Conservation (phyloP, 1,284 basidiomycete species). For the Cryptococcus floricola region DNA sequence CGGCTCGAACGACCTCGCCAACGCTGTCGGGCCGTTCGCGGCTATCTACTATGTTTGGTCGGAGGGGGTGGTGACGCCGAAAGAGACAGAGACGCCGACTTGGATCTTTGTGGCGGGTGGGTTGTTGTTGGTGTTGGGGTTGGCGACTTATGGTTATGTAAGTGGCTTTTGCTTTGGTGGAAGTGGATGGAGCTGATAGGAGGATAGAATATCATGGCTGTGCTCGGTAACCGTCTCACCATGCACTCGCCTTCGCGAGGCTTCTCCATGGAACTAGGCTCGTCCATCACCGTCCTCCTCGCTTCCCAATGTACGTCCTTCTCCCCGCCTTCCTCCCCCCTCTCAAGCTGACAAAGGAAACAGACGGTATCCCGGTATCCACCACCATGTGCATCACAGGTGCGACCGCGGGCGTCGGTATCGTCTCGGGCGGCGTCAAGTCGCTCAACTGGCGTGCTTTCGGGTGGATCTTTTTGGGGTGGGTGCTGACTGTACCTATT, state of each 20-base stretch:
- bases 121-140: constrained; percentile 50
- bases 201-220: constrained; percentile 40
- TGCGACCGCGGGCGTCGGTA: constrained; percentile 42
- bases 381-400: constrained; percentile 49
- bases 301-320: constrained; percentile 40
- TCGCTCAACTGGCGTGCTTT: constrained; percentile 32
- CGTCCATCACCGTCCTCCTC: constrained; percentile 52
- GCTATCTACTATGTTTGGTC: constrained; percentile 51
- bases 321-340: not conserved
- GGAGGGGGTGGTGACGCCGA: constrained; percentile 31
- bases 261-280: constrained; percentile 54
- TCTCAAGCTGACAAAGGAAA: not conserved
- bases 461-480: constrained; percentile 44
- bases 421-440: constrained; percentile 25
- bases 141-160: constrained; percentile 40
- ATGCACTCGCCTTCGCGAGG: constrained; percentile 53
- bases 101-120: constrained; percentile 53
- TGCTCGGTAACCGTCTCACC: constrained; percentile 52
- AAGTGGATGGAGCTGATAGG: constrained; percentile 11
- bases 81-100: constrained; percentile 45
- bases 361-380: constrained; percentile 43
- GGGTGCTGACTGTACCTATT: constrained; percentile 51
- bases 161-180: not conserved
- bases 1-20: constrained; percentile 49
- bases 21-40: constrained; percentile 46